Base-by-base conservation (phyloP, 108 stramenopile genomes). In the Nitzschia inconspicua region DNA sequence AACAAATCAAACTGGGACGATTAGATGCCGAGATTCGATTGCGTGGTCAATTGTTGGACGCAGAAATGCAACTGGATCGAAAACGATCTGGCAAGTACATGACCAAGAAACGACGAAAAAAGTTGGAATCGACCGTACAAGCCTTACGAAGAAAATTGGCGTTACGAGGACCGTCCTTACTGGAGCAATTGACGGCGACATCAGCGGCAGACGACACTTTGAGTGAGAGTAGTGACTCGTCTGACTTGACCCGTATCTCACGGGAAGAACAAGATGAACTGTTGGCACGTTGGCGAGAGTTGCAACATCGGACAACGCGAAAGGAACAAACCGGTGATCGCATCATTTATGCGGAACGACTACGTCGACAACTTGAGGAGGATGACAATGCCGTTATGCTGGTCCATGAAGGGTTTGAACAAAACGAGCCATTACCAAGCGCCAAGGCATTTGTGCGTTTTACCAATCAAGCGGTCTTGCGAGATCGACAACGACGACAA, bases 261-360 rank as follows among this genome's bases (percentile, higher is more conserved):
- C 53, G 53, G 13, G 36, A 54, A 22, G 50, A 64, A 57, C 63
- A 70, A 66, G 57, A 76, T 35, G 37, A 42, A 10, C 49, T 86
- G 18, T 44, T 83, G 51, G 42, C 59, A 9, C 53, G 62, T 54
- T 87, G 77, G 80, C 63, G 75, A 56, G 67, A 78, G 27, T 22
- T 69, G 7, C 79, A 75, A 22, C 41, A 73, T 16, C 27, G 42
- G 9, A 59, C 71, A 2, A 57, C 54, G 3, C 70, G 68, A 7
- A 54, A 71, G 27, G 86, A 88, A 65, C 65, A 72, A 44, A 88
- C 83, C 0, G 78, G 76, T 13, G 86, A 88, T 69, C 62, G 86
- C 0, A 53, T 87, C 4, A 65, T 87, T 16, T 66, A 79, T 13
- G 80, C 86, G 0, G 86, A 88, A 60, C 73, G 59, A 26, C 67